phyloP scores from a whole-genome alignment of 2,329 filamentous ascomycete species.

The Chrysoporthe puriensis region DNA sequence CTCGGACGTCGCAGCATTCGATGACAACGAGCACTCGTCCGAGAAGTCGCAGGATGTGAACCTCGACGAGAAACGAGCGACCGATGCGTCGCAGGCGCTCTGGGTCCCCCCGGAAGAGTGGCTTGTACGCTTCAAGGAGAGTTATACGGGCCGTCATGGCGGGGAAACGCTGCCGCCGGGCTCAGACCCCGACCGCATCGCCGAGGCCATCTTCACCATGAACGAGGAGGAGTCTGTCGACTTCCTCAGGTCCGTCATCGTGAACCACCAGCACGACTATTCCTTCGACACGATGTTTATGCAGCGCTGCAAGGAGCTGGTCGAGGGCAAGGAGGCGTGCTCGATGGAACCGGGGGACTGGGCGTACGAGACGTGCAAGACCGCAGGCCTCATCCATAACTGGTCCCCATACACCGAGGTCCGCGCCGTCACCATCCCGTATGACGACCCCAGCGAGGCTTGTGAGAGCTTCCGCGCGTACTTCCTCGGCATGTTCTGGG shows the following conservation, averaged over 20 bases:
- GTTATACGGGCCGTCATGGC: slow-evolving; percentile 23
- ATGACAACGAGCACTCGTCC: slow-evolving; percentile 6
- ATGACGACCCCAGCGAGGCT: not conserved
- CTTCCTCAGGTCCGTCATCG: slow-evolving; percentile 28
- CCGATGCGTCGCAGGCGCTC: slow-evolving; percentile 1
- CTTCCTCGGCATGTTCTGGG: slow-evolving; percentile 13
- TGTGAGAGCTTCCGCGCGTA: slow-evolving; percentile 11
- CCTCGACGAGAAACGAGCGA: slow-evolving; percentile 21
- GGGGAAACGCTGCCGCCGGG: slow-evolving; percentile 24
- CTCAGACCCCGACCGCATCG: slow-evolving; percentile 24
- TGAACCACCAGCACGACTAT: slow-evolving; percentile 35
- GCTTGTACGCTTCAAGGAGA: slow-evolving; percentile 18
- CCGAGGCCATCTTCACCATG: slow-evolving; percentile 24
- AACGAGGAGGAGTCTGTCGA: slow-evolving; percentile 16
- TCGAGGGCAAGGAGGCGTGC: slow-evolving; percentile 34
- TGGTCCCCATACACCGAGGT: slow-evolving; percentile 24
- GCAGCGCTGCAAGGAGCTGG: slow-evolving; percentile 31
- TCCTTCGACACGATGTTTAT: slow-evolving; percentile 35
- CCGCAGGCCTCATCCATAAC: slow-evolving; percentile 28
- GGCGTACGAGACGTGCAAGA: slow-evolving; percentile 35
- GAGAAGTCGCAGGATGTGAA: slow-evolving; percentile 8
- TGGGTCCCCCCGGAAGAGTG: slow-evolving; percentile 22
- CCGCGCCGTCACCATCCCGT: slow-evolving; percentile 9
- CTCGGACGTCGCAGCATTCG: slow-evolving; percentile 3
- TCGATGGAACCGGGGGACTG: slow-evolving; percentile 36